These are phyloP conservation scores for Neoboletus brunneissimus DNA, from an alignment of 768 basidiomycete genomes.

Conservation along the genomic window DNA sequence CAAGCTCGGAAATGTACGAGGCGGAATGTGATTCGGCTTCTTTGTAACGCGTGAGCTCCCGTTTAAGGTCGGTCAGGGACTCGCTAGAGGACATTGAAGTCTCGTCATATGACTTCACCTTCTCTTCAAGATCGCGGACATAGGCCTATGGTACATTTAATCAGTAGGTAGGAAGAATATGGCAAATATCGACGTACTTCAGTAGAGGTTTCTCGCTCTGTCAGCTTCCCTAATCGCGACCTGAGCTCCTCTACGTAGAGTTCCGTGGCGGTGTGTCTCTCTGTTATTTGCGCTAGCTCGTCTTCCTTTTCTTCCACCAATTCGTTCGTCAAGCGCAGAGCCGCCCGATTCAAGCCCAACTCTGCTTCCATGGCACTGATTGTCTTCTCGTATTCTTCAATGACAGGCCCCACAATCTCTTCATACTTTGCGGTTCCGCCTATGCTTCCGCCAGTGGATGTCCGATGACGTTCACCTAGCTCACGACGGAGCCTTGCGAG, in stretches of 20 bases:
- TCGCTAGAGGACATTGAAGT: slow-evolving; percentile 70
- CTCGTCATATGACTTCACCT: slow-evolving; percentile 84
- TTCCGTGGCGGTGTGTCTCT: slow-evolving; percentile 75
- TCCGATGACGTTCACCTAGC: slow-evolving; percentile 70
- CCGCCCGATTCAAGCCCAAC: slow-evolving; percentile 80
- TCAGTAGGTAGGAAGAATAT: not conserved
- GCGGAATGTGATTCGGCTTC: slow-evolving; percentile 70
- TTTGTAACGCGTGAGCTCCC: slow-evolving; percentile 75
- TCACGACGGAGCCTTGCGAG: slow-evolving; percentile 77
- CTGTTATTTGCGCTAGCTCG: slow-evolving; percentile 61
- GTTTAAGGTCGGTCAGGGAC: slow-evolving; percentile 78
- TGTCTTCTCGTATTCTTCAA: slow-evolving; percentile 98
- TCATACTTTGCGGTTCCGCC: slow-evolving; percentile 78
- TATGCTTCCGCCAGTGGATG: slow-evolving; percentile 54
- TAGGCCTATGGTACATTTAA: slow-evolving; percentile 61
- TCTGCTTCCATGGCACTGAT: slow-evolving; percentile 94
- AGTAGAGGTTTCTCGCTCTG: slow-evolving; percentile 86
- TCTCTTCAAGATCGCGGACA: slow-evolving; percentile 89
- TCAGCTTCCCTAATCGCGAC: slow-evolving; percentile 71
- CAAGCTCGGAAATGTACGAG: slow-evolving; percentile 84
- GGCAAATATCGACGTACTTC: slow-evolving; percentile 55
- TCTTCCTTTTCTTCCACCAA: slow-evolving; percentile 90
- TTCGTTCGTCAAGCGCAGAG: slow-evolving; percentile 87
- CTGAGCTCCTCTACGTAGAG: slow-evolving; percentile 86
- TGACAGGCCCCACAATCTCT: slow-evolving; percentile 94